phyloP scores from a whole-genome alignment of 2,329 filamentous ascomycete genomes.

The Botrytis sinoallii region DNA sequence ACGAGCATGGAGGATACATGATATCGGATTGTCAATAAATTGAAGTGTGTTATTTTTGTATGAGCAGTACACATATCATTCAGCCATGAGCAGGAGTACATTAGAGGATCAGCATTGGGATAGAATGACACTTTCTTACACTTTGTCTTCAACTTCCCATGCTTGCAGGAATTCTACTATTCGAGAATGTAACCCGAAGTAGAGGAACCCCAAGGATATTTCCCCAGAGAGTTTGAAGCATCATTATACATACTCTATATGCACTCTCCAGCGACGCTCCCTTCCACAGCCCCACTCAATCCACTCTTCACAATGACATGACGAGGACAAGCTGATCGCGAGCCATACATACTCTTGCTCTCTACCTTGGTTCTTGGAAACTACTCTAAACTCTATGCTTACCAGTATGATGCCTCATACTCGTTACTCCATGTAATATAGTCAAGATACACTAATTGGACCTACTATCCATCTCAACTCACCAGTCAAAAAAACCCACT shows the following conservation, averaged over 20 bases:
- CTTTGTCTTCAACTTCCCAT: background rate
- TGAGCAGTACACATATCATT: background rate
- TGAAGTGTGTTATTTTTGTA: background rate
- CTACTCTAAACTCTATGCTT: background rate
- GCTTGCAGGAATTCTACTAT: background rate
- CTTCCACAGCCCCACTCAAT: background rate
- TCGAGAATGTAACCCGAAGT: no score
- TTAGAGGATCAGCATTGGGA: background rate
- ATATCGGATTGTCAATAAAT: background rate
- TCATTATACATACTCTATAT: background rate
- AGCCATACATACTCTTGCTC: background rate
- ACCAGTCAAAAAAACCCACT: background rate
- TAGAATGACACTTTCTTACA: background rate
- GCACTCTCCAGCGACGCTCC: background rate
- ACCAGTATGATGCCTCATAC: background rate
- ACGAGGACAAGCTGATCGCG: background rate
- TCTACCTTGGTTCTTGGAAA: background rate
- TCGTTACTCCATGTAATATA: background rate
- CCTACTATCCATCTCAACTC: no score
- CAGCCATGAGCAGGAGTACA: background rate
- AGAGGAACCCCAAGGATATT: no score
- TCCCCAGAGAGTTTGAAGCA: no score
- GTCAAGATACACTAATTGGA: background rate
- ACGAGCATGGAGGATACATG: background rate
- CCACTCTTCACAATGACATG: background rate